Evolutionary conservation across 306 rosid genomes (phyloP), one percentile per base, ranked within the genome.

Genomic region (Castanea mollissima): DNA sequence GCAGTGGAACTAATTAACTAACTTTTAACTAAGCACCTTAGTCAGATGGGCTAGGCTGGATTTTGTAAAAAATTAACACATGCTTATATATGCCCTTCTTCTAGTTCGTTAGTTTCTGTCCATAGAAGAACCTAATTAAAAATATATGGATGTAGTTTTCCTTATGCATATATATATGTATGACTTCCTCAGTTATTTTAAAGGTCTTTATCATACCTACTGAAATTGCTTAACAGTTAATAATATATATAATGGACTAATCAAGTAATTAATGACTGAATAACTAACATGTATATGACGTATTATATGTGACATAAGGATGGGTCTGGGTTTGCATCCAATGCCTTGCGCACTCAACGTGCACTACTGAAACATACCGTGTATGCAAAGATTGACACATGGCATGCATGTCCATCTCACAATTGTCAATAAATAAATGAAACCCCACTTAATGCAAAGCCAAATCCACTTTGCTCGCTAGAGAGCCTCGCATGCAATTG

Each of bases 281-380:
- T 67, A 64, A 64, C 72, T 35, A 67, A 67, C 51, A 67, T 18
- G 71, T 15, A 65, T 18, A 6, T 67, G 72, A 67, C 72, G 51
- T 67, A 67, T 35, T n/a, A 9, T 35, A 19, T 10, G 12, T 67
- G 72, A 67, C 29, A 32, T 10, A 35, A 31, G 35, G 23, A 67
- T 19, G n/a, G 38, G 27, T 67, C 46, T 13, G 15, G 54, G 54
- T 3, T 49, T 49, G 54, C 54, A 49, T 49, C 16, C 54, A 49
- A 49, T 49, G 16, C 16, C 54, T 49, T 10, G 16, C 54, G 16
- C 54, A 49, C 54, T 49, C 54, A 49, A 49, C 16, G 16, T 3
- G 54, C 54, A 49, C 54, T 49, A 41, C 46, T 8, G 46, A 13
- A 49, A 49, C 54, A 13, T 49, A 49, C 15, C 54, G 3, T 13